These are phyloP conservation scores for Curvularia eragrostidis DNA, from an alignment of 2,329 filamentous ascomycete species.

Conservation along the genomic window DNA sequence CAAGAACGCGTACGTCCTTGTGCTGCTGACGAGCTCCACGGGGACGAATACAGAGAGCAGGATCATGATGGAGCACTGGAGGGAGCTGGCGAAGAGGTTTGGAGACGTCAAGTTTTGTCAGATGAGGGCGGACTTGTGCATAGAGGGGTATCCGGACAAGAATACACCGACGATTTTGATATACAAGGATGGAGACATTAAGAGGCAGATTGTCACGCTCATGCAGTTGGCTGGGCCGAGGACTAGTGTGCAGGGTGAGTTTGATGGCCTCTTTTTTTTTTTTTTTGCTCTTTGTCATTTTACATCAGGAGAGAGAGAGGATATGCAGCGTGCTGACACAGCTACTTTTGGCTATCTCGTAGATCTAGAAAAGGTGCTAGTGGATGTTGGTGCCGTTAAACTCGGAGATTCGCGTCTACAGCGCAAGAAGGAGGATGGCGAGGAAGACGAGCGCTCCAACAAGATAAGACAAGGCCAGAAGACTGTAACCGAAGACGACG, in stretches of 20 bases:
- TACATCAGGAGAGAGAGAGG: no score
- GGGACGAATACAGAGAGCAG: slow-evolving; percentile 86
- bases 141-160: slow-evolving; percentile 92
- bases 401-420: slow-evolving; percentile 79
- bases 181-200: slow-evolving; percentile 92
- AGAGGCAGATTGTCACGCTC: slow-evolving; percentile 89
- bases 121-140: slow-evolving; percentile 89
- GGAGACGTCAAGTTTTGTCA: slow-evolving; percentile 98
- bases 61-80: slow-evolving; percentile 84
- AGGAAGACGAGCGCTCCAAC: slow-evolving; percentile 60
- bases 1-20: slow-evolving; percentile 69
- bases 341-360: not conserved
- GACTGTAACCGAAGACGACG: slow-evolving; percentile 56
- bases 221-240: slow-evolving; percentile 72
- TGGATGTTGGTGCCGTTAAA: slow-evolving; percentile 81
- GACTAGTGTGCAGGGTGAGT: slow-evolving; percentile 28
- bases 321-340: not conserved
- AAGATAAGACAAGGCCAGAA: slow-evolving; percentile 55
- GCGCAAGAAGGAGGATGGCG: slow-evolving; percentile 63
- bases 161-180: slow-evolving; percentile 95
- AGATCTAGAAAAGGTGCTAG: slow-evolving; percentile 80
- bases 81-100: slow-evolving; percentile 80
- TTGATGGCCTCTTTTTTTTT: not conserved
- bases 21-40: slow-evolving; percentile 79
- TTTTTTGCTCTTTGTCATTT: no score